A percentile compares a stretch with the other conserved stretches of the same genome.
Conservation (phyloP, 129 eudicot genomes). For the Daucus carota region DH1_v3.0 NC_030384.2:31666001-31666500, state of each 20-base stretch:
- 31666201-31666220: neutral
- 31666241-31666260: neutral
- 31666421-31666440: neutral
- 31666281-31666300: constrained; percentile 60
- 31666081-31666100: neutral
- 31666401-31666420: neutral
- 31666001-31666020: neutral
- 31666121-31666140: neutral
- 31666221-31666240: neutral
- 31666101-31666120: neutral
- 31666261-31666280: constrained; percentile 40
- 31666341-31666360: constrained; percentile 1
- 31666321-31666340: constrained; percentile 50
- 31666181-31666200: neutral
- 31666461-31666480: neutral
- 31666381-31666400: neutral
- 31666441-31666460: neutral
- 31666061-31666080: neutral
- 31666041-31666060: neutral
- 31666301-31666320: constrained; percentile 87
- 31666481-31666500: neutral
- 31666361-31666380: neutral
- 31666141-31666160: neutral
- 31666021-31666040: neutral
- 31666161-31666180: neutral